These are phyloP conservation scores for Trichophyton simii DNA, from an alignment of 2,329 filamentous ascomycete genomes.

Conservation along the genomic window DNA sequence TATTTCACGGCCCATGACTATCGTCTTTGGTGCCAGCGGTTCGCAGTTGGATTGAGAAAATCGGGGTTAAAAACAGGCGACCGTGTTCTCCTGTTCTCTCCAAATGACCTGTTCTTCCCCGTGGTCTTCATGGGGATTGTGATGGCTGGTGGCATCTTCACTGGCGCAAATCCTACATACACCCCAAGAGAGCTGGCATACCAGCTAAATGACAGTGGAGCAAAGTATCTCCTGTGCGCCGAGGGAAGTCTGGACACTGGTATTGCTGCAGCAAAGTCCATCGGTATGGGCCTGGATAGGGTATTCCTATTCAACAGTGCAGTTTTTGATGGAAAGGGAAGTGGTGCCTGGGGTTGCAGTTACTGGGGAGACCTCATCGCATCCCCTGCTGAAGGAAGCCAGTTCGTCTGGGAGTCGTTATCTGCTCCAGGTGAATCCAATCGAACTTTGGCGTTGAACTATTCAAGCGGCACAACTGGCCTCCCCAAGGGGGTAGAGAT, in stretches of 20 bases:
- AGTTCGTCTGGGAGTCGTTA: slow-evolving; percentile 51
- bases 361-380: slow-evolving; percentile 56
- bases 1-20: slow-evolving; percentile 52
- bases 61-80: slow-evolving; percentile 56
- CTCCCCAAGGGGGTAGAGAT: slow-evolving; percentile 76
- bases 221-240: slow-evolving; percentile 54
- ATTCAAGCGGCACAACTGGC: slow-evolving; percentile 62
- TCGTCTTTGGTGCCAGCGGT: slow-evolving; percentile 57
- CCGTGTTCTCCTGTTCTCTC: slow-evolving; percentile 59
- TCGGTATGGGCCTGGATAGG: slow-evolving; percentile 41
- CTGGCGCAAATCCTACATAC: slow-evolving; percentile 59
- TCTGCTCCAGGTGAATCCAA: slow-evolving; percentile 15
- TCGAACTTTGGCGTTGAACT: slow-evolving; percentile 59
- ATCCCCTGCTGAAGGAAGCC: slow-evolving; percentile 38
- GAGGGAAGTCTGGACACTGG: slow-evolving; percentile 49
- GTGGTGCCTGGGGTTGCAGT: slow-evolving; percentile 31
- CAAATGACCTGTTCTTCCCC: slow-evolving; percentile 62
- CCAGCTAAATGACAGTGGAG: slow-evolving; percentile 60
- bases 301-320: slow-evolving; percentile 56
- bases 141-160: slow-evolving; percentile 69
- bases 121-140: slow-evolving; percentile 58
- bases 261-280: slow-evolving; percentile 50
- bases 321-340: slow-evolving; percentile 33
- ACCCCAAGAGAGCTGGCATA: slow-evolving; percentile 60
- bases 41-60: slow-evolving; percentile 54